Conservation (phyloP, 345 rosid species). For the Dipteronia dyeriana region DNA sequence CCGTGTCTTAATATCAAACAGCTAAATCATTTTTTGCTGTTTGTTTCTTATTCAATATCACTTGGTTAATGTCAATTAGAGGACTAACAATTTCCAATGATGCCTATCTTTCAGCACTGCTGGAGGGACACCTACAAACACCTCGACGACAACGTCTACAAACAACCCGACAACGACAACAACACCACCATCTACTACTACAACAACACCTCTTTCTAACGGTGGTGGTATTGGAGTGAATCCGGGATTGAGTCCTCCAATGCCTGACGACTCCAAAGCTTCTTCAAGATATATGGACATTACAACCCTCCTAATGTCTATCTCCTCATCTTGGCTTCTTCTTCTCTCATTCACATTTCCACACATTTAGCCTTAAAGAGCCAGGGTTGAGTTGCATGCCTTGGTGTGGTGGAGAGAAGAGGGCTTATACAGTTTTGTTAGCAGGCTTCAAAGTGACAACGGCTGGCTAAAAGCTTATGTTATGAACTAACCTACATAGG, state of each 20-base stretch:
- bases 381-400: conserved; percentile 9
- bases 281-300: conserved; percentile 6
- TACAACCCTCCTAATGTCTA: conserved; percentile 14
- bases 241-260: conserved; percentile 31
- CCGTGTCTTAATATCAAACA: not conserved
- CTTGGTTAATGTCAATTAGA: not conserved
- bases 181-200: conserved; percentile 21
- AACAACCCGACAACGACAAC: conserved; percentile 20
- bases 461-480: conserved; percentile 5
- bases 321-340: conserved; percentile 18
- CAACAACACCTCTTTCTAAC: conserved; percentile 16
- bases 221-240: conserved; percentile 35
- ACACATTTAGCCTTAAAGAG: conserved; percentile 10
- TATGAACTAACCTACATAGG: conserved; percentile 9
- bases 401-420: not conserved
- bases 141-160: conserved; percentile 9
- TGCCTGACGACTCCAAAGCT: conserved; percentile 32
- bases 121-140: conserved; percentile 28
- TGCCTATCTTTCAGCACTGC: conserved; percentile 40
- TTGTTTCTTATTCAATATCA: not conserved
- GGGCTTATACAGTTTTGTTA: conserved; percentile 31
- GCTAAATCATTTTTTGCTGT: not conserved
- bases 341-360: conserved; percentile 19
- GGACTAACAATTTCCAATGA: conserved; percentile 14
- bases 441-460: too few relatives aligned